Evolutionary conservation across 2,329 filamentous ascomycete species (phyloP), one percentile per base, ranked within the genome.

Genomic region (Rhynchosporium secalis): DNA sequence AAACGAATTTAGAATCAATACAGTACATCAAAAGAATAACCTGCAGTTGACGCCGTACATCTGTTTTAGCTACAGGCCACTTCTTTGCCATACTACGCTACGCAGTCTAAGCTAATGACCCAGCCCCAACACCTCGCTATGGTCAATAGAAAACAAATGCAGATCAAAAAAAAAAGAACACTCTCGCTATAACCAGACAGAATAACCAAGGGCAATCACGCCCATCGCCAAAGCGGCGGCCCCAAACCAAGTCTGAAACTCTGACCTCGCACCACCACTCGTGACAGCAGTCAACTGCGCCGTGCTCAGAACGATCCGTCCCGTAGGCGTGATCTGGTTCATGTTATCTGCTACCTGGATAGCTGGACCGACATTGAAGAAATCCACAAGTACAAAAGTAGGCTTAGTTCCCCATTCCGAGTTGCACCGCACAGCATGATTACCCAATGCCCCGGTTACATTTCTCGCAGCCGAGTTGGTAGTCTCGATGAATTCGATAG

Each of bases 341-440:
- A 92, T 74, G 51, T 70, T 75, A 75, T 95, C 91, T 2, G 89
- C 87, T 0, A 87, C 86, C 6, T 80, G 78, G 60, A 95, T 84
- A 38, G 89, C 84, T 0, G 88, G 85, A 0, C 88, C 90, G 63
- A 86, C 80, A 73, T 91, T 87, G 75, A 87, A 92, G 75, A 92
- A 94, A 75, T 96, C 91, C 1, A 94, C 89, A 9, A 95, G 80
- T 26, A 91, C 81, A 69, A 91, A 93, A 3, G 81, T 86, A n/a
- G 91, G 89, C 56, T 81, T 78, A 33, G 77, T 75, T n/a, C 82
- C 81, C 79, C 88, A 94, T 64, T 84, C 76, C 2, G 69, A 71
- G 58, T 77, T 76, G 73, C 86, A 93, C 62, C 73, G 74, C 48
- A 77, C 73, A 40, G 84, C 83, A 31, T 86, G 82, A 54, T 74